A percentile compares a stretch with the other conserved stretches of the same genome.
Conservation (phyloP, 164 flowering plant species). For the Magnolia kwangsiensis region DNA sequence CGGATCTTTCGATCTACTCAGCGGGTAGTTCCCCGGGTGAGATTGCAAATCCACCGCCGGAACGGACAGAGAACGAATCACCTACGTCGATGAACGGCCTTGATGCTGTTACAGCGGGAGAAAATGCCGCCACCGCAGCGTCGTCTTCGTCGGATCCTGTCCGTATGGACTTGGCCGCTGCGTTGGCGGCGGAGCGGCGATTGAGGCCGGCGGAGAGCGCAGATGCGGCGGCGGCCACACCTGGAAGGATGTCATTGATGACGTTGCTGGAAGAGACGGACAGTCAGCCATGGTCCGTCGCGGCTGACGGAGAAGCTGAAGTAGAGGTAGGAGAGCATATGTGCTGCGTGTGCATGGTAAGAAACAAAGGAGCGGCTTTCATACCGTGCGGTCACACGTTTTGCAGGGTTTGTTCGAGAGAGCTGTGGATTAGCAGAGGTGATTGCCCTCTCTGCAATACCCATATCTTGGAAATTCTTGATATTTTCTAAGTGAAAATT, state of each 20-base stretch:
- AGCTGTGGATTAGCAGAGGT: slow-evolving; percentile 69
- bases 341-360: slow-evolving; percentile 96
- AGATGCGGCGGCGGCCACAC: slow-evolving; percentile 6
- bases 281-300: slow-evolving; percentile 29
- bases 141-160: neutral
- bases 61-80: neutral
- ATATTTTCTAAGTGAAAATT: slow-evolving; percentile 48
- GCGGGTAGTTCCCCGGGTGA: neutral
- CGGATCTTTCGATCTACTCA: neutral
- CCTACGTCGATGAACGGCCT: neutral
- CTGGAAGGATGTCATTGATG: slow-evolving; percentile 78
- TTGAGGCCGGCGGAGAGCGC: neutral
- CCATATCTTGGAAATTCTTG: slow-evolving; percentile 72
- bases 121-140: neutral
- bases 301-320: slow-evolving; percentile 28
- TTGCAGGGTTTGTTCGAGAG: slow-evolving; percentile 79
- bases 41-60: neutral
- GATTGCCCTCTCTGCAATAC: slow-evolving; percentile 85
- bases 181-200: neutral
- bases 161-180: slow-evolving; percentile 1
- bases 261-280: slow-evolving; percentile 77
- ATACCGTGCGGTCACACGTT: slow-evolving; percentile 92
- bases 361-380: slow-evolving; percentile 84
- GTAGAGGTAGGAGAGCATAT: slow-evolving; percentile 22
- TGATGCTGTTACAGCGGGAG: neutral